Conservation (phyloP, 352 stramenopile genomes). For the Discostella stelligera region DNA sequence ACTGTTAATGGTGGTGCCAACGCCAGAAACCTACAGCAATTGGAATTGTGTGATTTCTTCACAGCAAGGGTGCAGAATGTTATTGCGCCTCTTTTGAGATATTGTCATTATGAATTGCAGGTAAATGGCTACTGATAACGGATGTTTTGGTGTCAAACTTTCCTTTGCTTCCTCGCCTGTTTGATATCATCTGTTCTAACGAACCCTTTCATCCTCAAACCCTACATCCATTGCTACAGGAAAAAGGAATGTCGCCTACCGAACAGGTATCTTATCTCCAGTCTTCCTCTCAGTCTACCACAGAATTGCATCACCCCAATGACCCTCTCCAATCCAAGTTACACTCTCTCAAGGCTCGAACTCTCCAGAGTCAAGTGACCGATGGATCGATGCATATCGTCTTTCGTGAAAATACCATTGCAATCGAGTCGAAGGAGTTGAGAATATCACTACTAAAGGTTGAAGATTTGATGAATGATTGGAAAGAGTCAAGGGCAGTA, state of each 20-base stretch:
- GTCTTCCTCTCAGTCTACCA: conserved; percentile 7
- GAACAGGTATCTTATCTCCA: conserved; percentile 28
- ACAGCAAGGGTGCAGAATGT: conserved; percentile 61
- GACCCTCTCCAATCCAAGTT: conserved; percentile 32
- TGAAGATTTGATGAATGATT: conserved; percentile 40
- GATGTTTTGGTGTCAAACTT: neutral
- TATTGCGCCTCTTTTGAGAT: conserved; percentile 66
- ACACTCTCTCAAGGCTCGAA: conserved; percentile 16
- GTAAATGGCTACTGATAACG: conserved; percentile 2
- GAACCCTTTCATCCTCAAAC: neutral
- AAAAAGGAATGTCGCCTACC: conserved; percentile 24
- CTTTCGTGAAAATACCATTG: conserved; percentile 52
- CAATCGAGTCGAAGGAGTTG: conserved; percentile 53
- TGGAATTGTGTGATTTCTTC: conserved; percentile 74
- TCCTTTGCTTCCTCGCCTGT: neutral
- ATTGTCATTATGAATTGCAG: conserved; percentile 70
- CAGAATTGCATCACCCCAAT: neutral
- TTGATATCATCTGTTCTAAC: conserved; percentile 1
- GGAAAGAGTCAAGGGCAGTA: conserved; percentile 17
- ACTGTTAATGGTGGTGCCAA: conserved; percentile 3
- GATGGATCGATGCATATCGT: conserved; percentile 20
- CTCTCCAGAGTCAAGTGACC: conserved; percentile 19
- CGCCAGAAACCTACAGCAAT: conserved; percentile 24
- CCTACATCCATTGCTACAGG: conserved; percentile 1
- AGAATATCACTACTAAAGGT: conserved; percentile 52